These are phyloP conservation scores for Neonectria ditissima DNA, from an alignment of 2,329 filamentous ascomycete species.

Conservation along the genomic window DNA sequence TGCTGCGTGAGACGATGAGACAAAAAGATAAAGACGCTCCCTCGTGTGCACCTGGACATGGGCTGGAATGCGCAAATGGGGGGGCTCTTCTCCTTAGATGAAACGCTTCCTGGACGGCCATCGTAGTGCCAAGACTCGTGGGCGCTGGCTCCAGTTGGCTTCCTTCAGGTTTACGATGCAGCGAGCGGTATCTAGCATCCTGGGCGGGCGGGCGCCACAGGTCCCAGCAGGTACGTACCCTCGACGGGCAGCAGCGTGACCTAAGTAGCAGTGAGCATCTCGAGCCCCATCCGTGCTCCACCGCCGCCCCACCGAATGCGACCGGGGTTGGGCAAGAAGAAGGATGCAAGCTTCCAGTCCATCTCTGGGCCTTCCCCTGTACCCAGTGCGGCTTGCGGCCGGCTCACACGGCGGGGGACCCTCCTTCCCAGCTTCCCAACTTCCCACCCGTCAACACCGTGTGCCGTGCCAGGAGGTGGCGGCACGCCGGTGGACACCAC, in stretches of 20 bases:
- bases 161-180: slow-evolving; percentile 17
- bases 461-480: slow-evolving; percentile 26
- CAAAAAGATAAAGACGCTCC: background rate
- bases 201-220: background rate
- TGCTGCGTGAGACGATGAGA: slow-evolving; percentile 18
- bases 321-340: background rate
- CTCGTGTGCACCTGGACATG: background rate
- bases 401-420: slow-evolving; percentile 26
- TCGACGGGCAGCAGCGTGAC: slow-evolving; percentile 4
- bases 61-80: slow-evolving; percentile 21
- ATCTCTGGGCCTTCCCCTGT: slow-evolving; percentile 14
- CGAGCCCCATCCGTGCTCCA: slow-evolving; percentile 9
- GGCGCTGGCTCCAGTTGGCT: slow-evolving; percentile 14
- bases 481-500: slow-evolving; percentile 19
- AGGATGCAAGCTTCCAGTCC: slow-evolving; percentile 2
- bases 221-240: slow-evolving; percentile 25
- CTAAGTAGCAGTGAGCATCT: too few relatives aligned
- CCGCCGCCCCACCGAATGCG: slow-evolving; percentile 5
- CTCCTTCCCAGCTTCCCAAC: slow-evolving; percentile 3
- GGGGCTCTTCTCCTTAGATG: slow-evolving; percentile 25
- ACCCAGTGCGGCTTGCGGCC: slow-evolving; percentile 15
- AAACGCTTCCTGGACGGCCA: slow-evolving; percentile 22
- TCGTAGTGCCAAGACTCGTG: slow-evolving; percentile 18
- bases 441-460: slow-evolving; percentile 14
- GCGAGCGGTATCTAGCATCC: too few relatives aligned